A percentile compares a stretch with the other conserved stretches of the same genome.
Conservation (phyloP, 1,284 basidiomycete species). For the Rhodotorula sp. region DNA sequence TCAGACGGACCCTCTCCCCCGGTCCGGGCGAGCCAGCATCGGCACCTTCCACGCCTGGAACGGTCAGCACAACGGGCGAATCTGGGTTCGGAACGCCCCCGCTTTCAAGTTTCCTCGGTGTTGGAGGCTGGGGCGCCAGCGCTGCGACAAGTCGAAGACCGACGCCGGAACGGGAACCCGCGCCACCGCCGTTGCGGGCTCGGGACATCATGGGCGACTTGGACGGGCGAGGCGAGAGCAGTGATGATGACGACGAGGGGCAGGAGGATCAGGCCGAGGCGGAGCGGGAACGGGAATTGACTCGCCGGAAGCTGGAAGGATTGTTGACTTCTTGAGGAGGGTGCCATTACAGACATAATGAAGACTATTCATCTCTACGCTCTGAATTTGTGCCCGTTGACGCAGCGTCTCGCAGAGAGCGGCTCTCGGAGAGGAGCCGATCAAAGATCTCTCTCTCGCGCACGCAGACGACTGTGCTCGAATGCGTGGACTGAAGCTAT, state of each 20-base stretch:
- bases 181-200: background rate
- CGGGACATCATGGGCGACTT: background rate
- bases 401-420: no score
- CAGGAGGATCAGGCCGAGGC: background rate
- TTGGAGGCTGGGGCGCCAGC: constrained; percentile 4
- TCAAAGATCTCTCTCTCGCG: no score
- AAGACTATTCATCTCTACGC: background rate
- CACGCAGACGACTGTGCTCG: no score
- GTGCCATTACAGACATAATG: background rate
- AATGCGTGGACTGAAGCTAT: no score
- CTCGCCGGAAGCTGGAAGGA: constrained; percentile 5
- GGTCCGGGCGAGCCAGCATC: background rate
- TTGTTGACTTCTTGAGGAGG: background rate
- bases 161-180: background rate
- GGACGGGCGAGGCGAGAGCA: background rate
- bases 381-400: no score
- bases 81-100: constrained; percentile 1
- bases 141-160: background rate
- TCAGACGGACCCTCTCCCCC: constrained; percentile 3
- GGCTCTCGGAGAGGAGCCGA: no score
- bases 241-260: background rate
- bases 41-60: background rate
- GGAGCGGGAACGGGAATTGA: background rate
- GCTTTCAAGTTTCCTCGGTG: background rate
- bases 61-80: background rate